Base-by-base conservation (phyloP, 257 asterid species). In the Scutellaria minor region DNA sequence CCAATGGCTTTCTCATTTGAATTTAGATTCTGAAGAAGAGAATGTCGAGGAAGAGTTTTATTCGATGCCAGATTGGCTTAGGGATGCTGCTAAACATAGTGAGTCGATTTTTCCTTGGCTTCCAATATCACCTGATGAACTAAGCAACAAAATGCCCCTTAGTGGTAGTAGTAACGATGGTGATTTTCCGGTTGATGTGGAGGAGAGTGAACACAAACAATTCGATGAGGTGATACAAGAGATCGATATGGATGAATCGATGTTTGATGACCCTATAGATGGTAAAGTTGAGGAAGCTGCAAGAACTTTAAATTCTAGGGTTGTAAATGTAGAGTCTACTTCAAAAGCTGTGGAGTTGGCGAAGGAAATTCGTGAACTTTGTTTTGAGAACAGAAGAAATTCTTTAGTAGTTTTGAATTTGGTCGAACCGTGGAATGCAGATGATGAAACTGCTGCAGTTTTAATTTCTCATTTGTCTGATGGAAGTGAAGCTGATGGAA, bases 381-480 rank as follows among this genome's bases (percentile, higher is more conserved):
- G 92, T 67, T 27, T 57, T 1, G 71, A 64, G 14, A 81, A 65
- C 27, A 75, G 65, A 65, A 40, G 44, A 27, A 70, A 78, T 24
- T 35, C 84, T 13, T 85, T 85, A 72, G 75, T 44, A 8, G 58
- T 88, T 70, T 73, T 90, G 85, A 70, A 71, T 68, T 48, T 81
- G 75, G 79, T 86, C 40, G 90, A 88, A 80, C 94, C 94, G 9
- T 92, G 98, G 98, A 64, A 73, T 53, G 83, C 72, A 13, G 94
- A 85, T 65, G 96, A 92, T 63, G 96, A 92, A 71, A 80, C 84
- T 35, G 79, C 87, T 72, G 80, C 90, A 14, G 75, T 86, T 80
- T 75, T 92, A 67, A 68, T 90, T 59, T 78, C 89, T 68, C 84
- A 79, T 12, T 77, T 86, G 56, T 64, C 64, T 10, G 76, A 51